A percentile compares a stretch with the other conserved stretches of the same genome.
phyloP scores from a whole-genome alignment of 1,284 basidiomycete species.

The Termitomyces sp. region DNA sequence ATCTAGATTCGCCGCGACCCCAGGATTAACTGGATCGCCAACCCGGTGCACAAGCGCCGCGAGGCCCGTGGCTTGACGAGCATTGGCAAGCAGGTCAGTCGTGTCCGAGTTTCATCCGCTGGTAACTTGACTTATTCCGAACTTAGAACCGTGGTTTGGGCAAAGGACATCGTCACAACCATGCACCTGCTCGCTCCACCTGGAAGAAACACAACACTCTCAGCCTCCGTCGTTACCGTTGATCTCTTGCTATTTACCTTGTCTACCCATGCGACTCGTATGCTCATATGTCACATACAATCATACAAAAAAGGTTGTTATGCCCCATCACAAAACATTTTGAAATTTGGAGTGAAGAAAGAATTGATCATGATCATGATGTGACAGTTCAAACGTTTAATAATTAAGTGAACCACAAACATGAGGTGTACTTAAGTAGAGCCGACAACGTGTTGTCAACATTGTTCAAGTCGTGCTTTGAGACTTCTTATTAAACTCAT shows the following conservation, averaged over 20 bases:
- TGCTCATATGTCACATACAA: constrained; percentile 11
- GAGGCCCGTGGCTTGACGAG: constrained; percentile 97
- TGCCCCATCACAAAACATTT: constrained; percentile 5
- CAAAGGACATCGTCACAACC: constrained; percentile 95
- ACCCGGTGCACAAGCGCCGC: constrained; percentile 98
- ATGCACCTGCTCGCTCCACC: constrained; percentile 85
- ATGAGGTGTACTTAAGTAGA: constrained; percentile 12
- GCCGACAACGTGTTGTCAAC: constrained; percentile 8
- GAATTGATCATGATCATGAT: not conserved
- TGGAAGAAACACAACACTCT: constrained; percentile 99
- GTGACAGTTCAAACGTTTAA: not conserved
- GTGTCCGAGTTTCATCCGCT: not conserved
- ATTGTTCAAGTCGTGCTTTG: not conserved
- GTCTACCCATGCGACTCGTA: constrained; percentile 20
- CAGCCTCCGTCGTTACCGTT: constrained; percentile 97
- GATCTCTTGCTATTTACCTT: constrained; percentile 34
- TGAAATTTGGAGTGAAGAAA: not conserved
- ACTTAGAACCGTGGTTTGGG: constrained; percentile 84
- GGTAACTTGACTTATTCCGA: constrained; percentile 14
- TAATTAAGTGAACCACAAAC: constrained; percentile 4
- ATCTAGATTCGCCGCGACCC: constrained; percentile 86
- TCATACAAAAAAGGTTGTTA: constrained; percentile 13
- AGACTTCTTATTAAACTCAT: not conserved
- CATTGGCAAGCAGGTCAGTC: constrained; percentile 84
- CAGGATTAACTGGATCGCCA: constrained; percentile 98